Base-by-base conservation (phyloP, 768 basidiomycete genomes). In the Cystofilobasidium bisporidii region DNA sequence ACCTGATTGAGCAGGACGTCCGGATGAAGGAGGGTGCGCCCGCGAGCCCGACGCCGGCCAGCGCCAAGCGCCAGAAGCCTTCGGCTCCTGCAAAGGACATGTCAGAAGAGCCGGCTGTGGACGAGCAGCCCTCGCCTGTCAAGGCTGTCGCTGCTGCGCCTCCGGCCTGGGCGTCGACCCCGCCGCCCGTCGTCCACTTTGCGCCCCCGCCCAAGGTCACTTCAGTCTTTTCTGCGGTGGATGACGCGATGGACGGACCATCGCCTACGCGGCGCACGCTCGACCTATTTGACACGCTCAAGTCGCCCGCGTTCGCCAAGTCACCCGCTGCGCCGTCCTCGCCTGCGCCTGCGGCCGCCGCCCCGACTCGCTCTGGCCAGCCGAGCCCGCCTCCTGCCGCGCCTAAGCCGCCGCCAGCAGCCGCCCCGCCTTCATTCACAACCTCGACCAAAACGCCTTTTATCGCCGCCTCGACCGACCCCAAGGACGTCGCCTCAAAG, bases 121-220 rank as follows among this genome's bases (percentile, higher is more conserved):
- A 56, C 28, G 28, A 56, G 53, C 53, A 47, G 17, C 45, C 45
- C 5, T 4, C 45, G n/a, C 18, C 45, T 36, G 36, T 12, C 36
- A 36, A n/a, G 22, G 26, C 24, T 30, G 3, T 48, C 20, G 30
- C 36, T 3, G 10, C 28, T 17, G 11, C 53, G 24, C 38, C 53
- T 24, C 66, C 66, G n/a, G 61, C 38, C 8, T 68, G 67, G 67
- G 43, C 50, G 15, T n/a, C 40, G 22, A 36, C 53, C 28, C 67
- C 67, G 40, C 61, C 50, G 4, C n/a, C 40, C 9, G 61, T 63
- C 30, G 28, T 68, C 28, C 45, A 28, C 30, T 56, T 56, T 20
- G 53, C 53, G 8, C 53, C 53, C 18, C 2, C 53, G 30, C 53
- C 53, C 11, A 15, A 3, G 18, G 50, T 55, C 26, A 26, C 24